These are phyloP conservation scores for Saturnispora silvae DNA, from an alignment of 805 yeast genomes.

Conservation along the genomic window DNA sequence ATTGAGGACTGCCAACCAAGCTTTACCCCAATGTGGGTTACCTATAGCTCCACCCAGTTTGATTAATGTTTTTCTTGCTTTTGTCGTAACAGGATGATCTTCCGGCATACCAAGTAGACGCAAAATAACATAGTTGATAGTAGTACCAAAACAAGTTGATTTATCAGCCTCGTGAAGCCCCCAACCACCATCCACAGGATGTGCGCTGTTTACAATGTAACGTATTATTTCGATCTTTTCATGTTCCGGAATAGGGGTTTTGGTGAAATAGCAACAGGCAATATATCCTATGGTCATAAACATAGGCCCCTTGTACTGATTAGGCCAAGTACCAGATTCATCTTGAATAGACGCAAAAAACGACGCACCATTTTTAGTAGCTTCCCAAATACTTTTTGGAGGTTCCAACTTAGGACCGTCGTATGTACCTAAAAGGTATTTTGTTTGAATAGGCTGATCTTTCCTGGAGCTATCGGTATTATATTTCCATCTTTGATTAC, in stretches of 20 bases:
- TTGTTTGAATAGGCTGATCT: conserved; percentile 45
- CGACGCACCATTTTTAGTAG: conserved; percentile 65
- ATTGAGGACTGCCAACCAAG: conserved; percentile 74
- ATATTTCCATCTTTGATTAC: conserved; percentile 78
- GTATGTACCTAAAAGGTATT: conserved; percentile 34
- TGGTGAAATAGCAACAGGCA: conserved; percentile 59
- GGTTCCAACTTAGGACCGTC: conserved; percentile 19
- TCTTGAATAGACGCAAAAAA: conserved; percentile 68
- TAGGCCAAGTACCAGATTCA: conserved; percentile 76
- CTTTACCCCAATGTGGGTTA: conserved; percentile 96
- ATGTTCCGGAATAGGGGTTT: conserved; percentile 56
- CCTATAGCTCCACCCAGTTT: conserved; percentile 83
- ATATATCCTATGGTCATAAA: conserved; percentile 89
- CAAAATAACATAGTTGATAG: conserved; percentile 72
- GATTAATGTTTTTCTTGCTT: conserved; percentile 62
- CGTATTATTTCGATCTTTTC: conserved; percentile 63
- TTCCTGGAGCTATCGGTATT: conserved; percentile 23
- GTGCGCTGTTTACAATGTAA: conserved; percentile 82
- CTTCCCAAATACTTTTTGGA: conserved; percentile 33
- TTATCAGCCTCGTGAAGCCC: conserved; percentile 90
- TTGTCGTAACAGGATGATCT: conserved; percentile 65
- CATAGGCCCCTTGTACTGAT: conserved; percentile 96
- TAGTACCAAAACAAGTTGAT: conserved; percentile 91
- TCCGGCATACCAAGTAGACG: conserved; percentile 68
- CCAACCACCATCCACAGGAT: conserved; percentile 99